Percentiles rank a stretch among this genome's conserved stretches.
phyloP scores from a whole-genome alignment of 129 eudicot genomes.

The Artemisia annua region DNA sequence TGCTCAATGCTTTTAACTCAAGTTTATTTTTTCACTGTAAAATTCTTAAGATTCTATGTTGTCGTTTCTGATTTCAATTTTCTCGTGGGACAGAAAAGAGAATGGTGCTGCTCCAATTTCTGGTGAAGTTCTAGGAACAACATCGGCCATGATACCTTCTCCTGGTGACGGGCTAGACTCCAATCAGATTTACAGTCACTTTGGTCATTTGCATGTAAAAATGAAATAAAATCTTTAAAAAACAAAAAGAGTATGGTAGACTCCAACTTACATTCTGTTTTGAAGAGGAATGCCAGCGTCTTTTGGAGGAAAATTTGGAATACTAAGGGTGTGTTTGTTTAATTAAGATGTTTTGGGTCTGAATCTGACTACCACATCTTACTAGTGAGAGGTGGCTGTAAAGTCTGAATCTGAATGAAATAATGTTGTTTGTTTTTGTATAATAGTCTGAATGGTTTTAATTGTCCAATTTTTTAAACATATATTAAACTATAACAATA shows the following conservation, averaged over 20 bases:
- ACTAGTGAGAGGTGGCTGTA: no score
- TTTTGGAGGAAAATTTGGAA: constrained; percentile 49
- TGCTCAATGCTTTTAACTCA: neutral
- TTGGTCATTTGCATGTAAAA: constrained; percentile 75
- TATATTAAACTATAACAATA: no score
- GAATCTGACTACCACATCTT: no score
- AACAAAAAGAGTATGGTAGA: constrained; percentile 31
- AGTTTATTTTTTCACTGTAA: neutral
- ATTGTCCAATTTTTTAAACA: no score
- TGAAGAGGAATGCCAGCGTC: constrained; percentile 48
- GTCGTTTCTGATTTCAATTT: constrained; percentile 12
- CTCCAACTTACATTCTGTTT: constrained; percentile 37
- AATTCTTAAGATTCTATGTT: neutral
- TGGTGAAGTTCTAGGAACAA: constrained; percentile 51
- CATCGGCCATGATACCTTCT: constrained; percentile 38
- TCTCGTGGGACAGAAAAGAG: constrained; percentile 44
- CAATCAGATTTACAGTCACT: constrained; percentile 71
- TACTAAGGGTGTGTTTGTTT: neutral
- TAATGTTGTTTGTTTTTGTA: no score
- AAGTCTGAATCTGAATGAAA: no score
- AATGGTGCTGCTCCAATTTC: constrained; percentile 45
- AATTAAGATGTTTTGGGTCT: no score
- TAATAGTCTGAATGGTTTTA: no score
- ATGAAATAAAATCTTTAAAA: constrained; percentile 5
- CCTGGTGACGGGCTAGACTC: constrained; percentile 65